phyloP scores from a whole-genome alignment of 169 alveolate species.

The Plasmodium gallinaceum region DNA sequence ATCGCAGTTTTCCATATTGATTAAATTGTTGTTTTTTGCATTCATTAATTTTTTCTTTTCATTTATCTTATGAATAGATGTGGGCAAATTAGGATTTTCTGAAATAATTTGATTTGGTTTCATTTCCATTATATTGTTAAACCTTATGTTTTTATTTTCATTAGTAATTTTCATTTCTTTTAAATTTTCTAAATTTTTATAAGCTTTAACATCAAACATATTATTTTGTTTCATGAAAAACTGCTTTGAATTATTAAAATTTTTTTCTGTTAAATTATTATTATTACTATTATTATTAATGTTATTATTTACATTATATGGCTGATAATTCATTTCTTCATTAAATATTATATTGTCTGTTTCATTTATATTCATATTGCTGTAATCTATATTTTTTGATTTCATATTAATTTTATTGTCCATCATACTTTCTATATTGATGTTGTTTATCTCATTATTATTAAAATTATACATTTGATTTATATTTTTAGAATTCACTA shows the following conservation, averaged over 20 bases:
- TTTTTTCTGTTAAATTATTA: slow-evolving; percentile 1
- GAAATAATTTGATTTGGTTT: slow-evolving; percentile 11
- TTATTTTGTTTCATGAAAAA: slow-evolving; percentile 7
- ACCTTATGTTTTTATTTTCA: slow-evolving; percentile 41
- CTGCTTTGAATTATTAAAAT: slow-evolving; percentile 1
- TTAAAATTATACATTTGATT: slow-evolving; percentile 26
- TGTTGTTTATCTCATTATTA: slow-evolving; percentile 17
- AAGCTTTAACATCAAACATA: slow-evolving; percentile 18
- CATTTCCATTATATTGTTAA: slow-evolving; percentile 25
- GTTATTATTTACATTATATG: slow-evolving; percentile 8
- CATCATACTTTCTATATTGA: slow-evolving; percentile 6
- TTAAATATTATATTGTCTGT: slow-evolving; percentile 22
- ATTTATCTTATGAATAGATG: slow-evolving; percentile 9
- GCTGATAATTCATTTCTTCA: slow-evolving; percentile 28
- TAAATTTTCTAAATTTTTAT: slow-evolving; percentile 25
- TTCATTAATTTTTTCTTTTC: slow-evolving; percentile 20
- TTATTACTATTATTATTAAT: slow-evolving; percentile 3
- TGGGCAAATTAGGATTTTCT: slow-evolving; percentile 15
- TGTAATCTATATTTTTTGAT: slow-evolving; percentile 26
- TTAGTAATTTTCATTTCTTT: slow-evolving; percentile 12
- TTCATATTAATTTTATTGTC: slow-evolving; percentile 21
- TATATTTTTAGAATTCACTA: slow-evolving; percentile 22
- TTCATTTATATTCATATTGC: slow-evolving; percentile 22
- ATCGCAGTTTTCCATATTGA: slow-evolving; percentile 10
- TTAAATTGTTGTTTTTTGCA: slow-evolving; percentile 9